These are phyloP conservation scores for Ustilago shanxiensis DNA, from an alignment of 1,284 basidiomycete genomes.

Conservation along the genomic window DNA sequence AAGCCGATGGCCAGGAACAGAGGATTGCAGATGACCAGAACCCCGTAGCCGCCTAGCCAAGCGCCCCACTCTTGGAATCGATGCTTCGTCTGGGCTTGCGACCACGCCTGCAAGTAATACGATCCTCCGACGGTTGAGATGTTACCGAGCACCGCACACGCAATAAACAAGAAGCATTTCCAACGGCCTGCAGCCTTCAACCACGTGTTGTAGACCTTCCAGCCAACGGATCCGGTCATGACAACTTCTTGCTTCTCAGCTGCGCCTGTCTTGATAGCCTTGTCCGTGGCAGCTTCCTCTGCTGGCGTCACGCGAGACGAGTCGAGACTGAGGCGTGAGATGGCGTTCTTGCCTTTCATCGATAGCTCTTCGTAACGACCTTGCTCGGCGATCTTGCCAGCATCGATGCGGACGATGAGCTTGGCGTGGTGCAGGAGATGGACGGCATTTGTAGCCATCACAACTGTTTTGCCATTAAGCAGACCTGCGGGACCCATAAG, in stretches of 20 bases:
- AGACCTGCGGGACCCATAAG: slow-evolving; percentile 49
- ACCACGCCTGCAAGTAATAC: slow-evolving; percentile 47
- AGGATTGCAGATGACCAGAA: slow-evolving; percentile 11
- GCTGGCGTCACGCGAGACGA: slow-evolving; percentile 25
- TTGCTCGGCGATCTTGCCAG: slow-evolving; percentile 50
- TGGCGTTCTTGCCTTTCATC: slow-evolving; percentile 52
- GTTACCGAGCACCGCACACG: background rate
- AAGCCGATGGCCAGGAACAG: slow-evolving; percentile 24
- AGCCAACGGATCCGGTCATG: slow-evolving; percentile 39
- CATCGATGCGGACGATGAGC: slow-evolving; percentile 47
- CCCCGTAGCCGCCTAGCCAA: slow-evolving; percentile 28
- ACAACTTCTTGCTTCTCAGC: slow-evolving; percentile 43
- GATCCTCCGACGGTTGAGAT: slow-evolving; percentile 6
- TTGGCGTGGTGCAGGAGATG: slow-evolving; percentile 50
- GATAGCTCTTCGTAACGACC: slow-evolving; percentile 49
- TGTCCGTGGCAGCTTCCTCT: slow-evolving; percentile 9
- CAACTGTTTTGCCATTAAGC: slow-evolving; percentile 44
- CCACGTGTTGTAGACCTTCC: slow-evolving; percentile 33
- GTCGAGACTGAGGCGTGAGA: slow-evolving; percentile 48
- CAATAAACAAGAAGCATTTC: slow-evolving; percentile 4
- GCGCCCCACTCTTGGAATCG: slow-evolving; percentile 28
- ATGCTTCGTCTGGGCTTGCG: slow-evolving; percentile 26
- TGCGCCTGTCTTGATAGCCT: slow-evolving; percentile 21
- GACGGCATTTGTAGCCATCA: slow-evolving; percentile 61
- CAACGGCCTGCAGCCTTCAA: slow-evolving; percentile 30